Evolutionary conservation across 176 grass and related monocot species (phyloP), one percentile per base, ranked within the genome.

Genomic region (Phyllostachys edulis): DNA sequence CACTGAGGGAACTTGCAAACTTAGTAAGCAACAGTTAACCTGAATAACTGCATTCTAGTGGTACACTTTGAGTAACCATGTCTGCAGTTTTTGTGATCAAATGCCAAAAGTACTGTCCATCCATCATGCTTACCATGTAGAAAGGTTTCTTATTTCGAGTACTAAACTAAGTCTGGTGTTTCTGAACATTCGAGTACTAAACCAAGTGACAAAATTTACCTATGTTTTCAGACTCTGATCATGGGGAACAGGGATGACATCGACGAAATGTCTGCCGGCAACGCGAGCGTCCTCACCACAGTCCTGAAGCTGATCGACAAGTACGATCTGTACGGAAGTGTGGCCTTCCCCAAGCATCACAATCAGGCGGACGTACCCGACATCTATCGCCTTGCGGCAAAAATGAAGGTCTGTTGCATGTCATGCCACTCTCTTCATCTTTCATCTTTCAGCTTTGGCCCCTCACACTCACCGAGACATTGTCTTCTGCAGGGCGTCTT

Each of bases 181-280:
- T 67, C 42, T 42, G 75, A 87, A 80, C 18, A 80, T 72, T 49
- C 21, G 38, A 69, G 15, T 62, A 60, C 17, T 59, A 70, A 5
- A 5, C 49, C 29, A 37, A 17, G 47, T 50, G 20, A 79, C 26
- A 5, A 32, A 87, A 51, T 50, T 61, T 80, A 4, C 46, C 18
- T 32, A 6, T 79, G 21, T 59, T 79, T 81, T 41, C 85, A 98
- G 96, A 89, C 78, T 9, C 69, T 98, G 84, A 98, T 98, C 73
- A 95, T 98, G 96, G 96, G 96, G 69, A 98, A 98, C 87, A 86
- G 96, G 62, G 96, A 98, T 81, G 89, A 98, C 83, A 98, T 98
- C 26, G 96, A 98, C 0, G 89, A 95, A 7, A 93, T 98, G 93
- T 90, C 96, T 21, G 77, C 75, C 0, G 96, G 96, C 21, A 98